Base-by-base conservation (phyloP, 306 rosid genomes). In the Prunus mume region DNA sequence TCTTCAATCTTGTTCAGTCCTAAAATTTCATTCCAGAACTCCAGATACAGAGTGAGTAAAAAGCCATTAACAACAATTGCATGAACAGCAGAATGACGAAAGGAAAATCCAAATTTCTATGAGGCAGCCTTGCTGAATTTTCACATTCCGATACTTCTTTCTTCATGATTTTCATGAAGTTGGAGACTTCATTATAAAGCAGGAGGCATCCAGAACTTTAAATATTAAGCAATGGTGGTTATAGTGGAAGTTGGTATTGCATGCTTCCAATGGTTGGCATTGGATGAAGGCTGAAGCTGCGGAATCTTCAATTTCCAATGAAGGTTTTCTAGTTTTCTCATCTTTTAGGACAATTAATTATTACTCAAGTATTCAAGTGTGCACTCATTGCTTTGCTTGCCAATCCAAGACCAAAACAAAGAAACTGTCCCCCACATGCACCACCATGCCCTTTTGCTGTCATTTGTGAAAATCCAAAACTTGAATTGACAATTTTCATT, bases 261-360 rank as follows among this genome's bases (percentile, higher is more conserved):
- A 9, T 58, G 17, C 52, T 65, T 25, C 58, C 66, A 78, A 19
- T 6, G 22, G 61, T 20, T 71, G 71, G 65, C 65, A 76, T 50
- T 75, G 81, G 78, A 51, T 27, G 81, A 32, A 32, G 38, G 41
- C 41, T 34, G 41, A 66, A 56, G 20, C 30, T 25, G 56, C 62
- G 76, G 82, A 76, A 81, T 87, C 84, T 78, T 68, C 86, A 78
- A 80, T 80, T 89, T 81, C 93, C 90, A 85, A 87, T 22, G 82
- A 78, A 62, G 52, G 69, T 64, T 71, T 32, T 78, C 15, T 41
- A 19, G 54, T 62, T 64, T 65, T 80, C 69, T 55, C 46, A 70
- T 20, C 19, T 46, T 19, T 15, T 17, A 66, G 74, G 54, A 45
- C 43, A 24, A 58, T 24, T 65, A 25, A 19, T 71, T 47, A 75